Base-by-base conservation (phyloP, 148 eudicot genomes). In the Polygonum maritimum region DNA sequence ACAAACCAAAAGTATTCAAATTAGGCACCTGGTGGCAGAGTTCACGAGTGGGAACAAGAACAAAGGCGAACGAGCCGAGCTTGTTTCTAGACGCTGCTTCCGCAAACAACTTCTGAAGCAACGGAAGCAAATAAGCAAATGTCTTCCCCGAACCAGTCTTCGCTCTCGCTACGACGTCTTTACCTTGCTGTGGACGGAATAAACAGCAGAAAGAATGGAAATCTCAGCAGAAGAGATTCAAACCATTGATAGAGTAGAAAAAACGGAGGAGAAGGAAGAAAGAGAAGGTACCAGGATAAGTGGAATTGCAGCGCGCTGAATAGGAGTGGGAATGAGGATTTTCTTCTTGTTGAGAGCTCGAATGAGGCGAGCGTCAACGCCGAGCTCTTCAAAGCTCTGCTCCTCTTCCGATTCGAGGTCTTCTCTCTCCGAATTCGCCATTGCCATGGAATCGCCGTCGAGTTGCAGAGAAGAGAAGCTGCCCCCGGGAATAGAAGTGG, bases 101-200 rank as follows among this genome's bases (percentile, higher is more conserved):
- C 13, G 94, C 80, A 41, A 92, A 86, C 52, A 96, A 80, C 74
- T 89, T 96, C 79, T 96, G 99, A 77, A 96, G 88, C 82, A 96
- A 75, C 0, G 99, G 99, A 74, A 96, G 98, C 31, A 91, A 74
- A 69, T 96, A 96, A 48, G 98, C 98, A 67, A 88, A 91, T 21
- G 99, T 96, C 85, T 96, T 96, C 3, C 97, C 99, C 1, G 99
- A 96, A 48, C 99, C 99, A 1, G 99, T 96, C 76, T 96, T 91
- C 2, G 99, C 97, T 77, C 97, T 84, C 4, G 99, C 97, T 74
- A 96, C 91, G 21, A 95, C 96, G 77, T 95, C 99, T 80, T 95
- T 91, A 2, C 99, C 99, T 82, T 90, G 92, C 99, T 92, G 76
- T 36, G 73, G 48, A 63, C 19, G 9, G 9, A 67, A 67, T 35